Base-by-base conservation (phyloP, 331 rosid species). In the Rhamnella rubrinervis region DNA sequence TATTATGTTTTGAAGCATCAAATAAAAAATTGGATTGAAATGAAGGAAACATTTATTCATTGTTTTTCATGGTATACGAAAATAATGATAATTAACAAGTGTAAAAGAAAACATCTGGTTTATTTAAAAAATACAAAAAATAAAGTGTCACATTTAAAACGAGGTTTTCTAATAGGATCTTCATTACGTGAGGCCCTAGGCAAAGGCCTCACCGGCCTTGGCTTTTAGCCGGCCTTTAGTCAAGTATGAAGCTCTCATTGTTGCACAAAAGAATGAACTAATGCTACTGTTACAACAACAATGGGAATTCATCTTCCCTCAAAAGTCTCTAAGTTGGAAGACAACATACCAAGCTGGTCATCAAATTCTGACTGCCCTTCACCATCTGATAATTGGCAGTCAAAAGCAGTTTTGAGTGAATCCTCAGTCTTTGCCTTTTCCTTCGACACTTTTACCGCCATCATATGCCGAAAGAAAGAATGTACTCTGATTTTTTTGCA, bases 401-500 rank as follows among this genome's bases (percentile, higher is more conserved):
- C 14, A n/a, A 38, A 46, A 60, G 40, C 17, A 31, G 26, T 37
- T 59, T 63, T 17, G 59, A 26, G 66, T 39, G 21, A 26, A 15
- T n/a, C 12, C 38, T 86, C 86, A 87, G 72, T 88, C 95, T 76
- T 85, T 88, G 74, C 88, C 87, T 84, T 85, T 85, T 75, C 85
- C 95, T 67, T 83, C 93, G 8, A 75, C 71, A 41, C 78, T 79
- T 82, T 88, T 84, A 20, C 78, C 5, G 72, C 71, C 81, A 53
- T 85, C 95, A 71, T 95, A 87, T 35, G 91, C 85, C n/a, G 97
- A 83, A 58, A 89, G 87, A 70, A 93, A 93, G 88, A 85, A 85
- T 14, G 81, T 62, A 71, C 86, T 75, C 74, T 91, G 97, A 77
- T 89, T 84, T 78, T 85, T 89, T 88, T 85, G 96, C 86, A 93